Percentiles rank a stretch among this genome's conserved stretches.
phyloP scores from a whole-genome alignment of 2,329 filamentous ascomycete genomes.

The Claviceps spartinae region DNA sequence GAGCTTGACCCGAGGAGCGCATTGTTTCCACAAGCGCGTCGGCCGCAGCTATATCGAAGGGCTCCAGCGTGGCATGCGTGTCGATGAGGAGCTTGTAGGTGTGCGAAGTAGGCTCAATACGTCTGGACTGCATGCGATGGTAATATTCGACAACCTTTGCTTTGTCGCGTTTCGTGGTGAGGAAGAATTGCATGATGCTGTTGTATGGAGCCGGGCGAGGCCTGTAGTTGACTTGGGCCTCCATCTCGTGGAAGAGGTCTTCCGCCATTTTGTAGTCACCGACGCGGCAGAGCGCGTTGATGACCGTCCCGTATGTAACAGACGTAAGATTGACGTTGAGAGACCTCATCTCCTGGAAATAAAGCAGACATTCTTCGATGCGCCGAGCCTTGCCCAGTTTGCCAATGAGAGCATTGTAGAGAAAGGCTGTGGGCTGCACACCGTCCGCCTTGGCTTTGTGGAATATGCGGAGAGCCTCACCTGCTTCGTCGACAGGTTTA shows the following conservation, averaged over 20 bases:
- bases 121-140: constrained; percentile 77
- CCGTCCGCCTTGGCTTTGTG: constrained; percentile 84
- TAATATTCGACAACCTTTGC: constrained; percentile 89
- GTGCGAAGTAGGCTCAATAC: constrained; percentile 83
- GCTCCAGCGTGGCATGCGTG: constrained; percentile 85
- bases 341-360: constrained; percentile 94
- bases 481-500: constrained; percentile 95
- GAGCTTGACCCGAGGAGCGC: constrained; percentile 60
- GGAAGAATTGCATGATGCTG: constrained; percentile 98
- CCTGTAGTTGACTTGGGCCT: constrained; percentile 97
- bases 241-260: constrained; percentile 98
- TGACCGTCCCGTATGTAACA: constrained; percentile 94
- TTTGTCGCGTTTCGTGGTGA: constrained; percentile 93
- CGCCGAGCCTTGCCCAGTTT: constrained; percentile 96
- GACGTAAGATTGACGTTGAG: constrained; percentile 90
- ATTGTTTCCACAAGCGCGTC: constrained; percentile 74
- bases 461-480: constrained; percentile 95
- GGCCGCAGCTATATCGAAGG: constrained; percentile 75
- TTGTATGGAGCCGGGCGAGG: constrained; percentile 94
- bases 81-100: constrained; percentile 97
- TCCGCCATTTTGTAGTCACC: constrained; percentile 97
- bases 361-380: constrained; percentile 95
- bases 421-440: constrained; percentile 88
- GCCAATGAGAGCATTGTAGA: constrained; percentile 96
- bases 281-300: constrained; percentile 93